phyloP scores from a whole-genome alignment of 257 asterid genomes.

The Marsdenia floribunda region DNA sequence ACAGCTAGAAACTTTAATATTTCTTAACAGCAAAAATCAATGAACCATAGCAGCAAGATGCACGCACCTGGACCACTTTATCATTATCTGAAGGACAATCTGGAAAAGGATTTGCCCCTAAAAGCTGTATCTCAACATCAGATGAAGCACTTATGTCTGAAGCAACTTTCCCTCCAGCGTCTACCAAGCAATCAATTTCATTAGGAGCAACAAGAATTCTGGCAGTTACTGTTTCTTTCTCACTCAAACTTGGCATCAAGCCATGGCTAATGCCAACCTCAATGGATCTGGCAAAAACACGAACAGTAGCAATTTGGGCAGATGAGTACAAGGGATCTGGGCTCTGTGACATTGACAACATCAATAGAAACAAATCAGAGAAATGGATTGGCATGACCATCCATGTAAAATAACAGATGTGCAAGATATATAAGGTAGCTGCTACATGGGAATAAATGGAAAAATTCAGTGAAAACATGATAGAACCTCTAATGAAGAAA shows the following conservation, averaged over 20 bases:
- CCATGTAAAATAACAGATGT: background rate
- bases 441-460: conserved; percentile 11
- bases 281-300: conserved; percentile 43
- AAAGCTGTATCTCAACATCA: conserved; percentile 39
- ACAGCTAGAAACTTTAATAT: background rate
- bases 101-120: conserved; percentile 25
- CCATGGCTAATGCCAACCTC: conserved; percentile 36
- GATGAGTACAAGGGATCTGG: conserved; percentile 35
- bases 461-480: conserved; percentile 15
- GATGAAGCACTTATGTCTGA: conserved; percentile 35
- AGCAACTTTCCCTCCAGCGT: conserved; percentile 37
- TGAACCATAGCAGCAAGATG: conserved; percentile 2
- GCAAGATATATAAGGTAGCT: conserved; percentile 6
- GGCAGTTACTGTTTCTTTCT: conserved; percentile 30
- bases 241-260: conserved; percentile 18
- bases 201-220: conserved; percentile 37
- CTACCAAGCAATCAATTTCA: conserved; percentile 38
- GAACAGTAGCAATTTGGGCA: conserved; percentile 47
- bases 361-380: conserved; percentile 10
- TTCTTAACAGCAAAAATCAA: background rate
- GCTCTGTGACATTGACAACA: conserved; percentile 34
- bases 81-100: conserved; percentile 29
- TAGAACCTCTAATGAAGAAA: conserved; percentile 49
- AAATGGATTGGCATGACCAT: conserved; percentile 8
- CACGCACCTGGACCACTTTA: conserved; percentile 45